These are phyloP conservation scores for Fomes fomentarius DNA, from an alignment of 1,284 basidiomycete species.

Conservation along the genomic window DNA sequence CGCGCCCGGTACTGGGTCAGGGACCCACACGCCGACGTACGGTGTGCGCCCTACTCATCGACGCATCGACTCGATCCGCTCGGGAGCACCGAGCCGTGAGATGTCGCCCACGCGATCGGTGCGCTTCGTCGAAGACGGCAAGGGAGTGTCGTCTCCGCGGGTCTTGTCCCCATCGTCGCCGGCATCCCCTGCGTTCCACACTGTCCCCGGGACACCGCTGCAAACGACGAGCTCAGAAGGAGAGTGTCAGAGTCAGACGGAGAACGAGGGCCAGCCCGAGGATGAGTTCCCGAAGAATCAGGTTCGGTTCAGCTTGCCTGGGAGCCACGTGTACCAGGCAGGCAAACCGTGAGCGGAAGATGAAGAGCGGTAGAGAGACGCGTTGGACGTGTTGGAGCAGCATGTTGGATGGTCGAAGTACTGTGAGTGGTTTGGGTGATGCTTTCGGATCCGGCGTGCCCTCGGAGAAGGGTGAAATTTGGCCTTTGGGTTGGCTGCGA, in stretches of 20 bases:
- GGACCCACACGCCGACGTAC: conserved; percentile 18
- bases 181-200: conserved; percentile 22
- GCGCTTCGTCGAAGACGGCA: conserved; percentile 46
- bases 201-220: conserved; percentile 12
- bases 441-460: neutral
- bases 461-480: conserved; percentile 7
- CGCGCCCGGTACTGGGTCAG: conserved; percentile 11
- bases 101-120: conserved; percentile 54
- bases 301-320: conserved; percentile 33
- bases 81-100: conserved; percentile 38
- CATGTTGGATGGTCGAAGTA: neutral
- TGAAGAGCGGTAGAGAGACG: neutral
- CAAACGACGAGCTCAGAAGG: neutral
- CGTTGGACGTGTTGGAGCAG: neutral
- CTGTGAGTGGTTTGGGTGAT: neutral
- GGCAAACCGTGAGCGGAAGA: neutral
- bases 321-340: too few species aligned
- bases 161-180: conserved; percentile 25
- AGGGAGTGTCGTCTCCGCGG: conserved; percentile 31
- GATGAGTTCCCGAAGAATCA: conserved; percentile 27
- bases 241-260: conserved; percentile 11
- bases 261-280: conserved; percentile 21
- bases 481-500: neutral
- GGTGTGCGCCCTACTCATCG: conserved; percentile 21
- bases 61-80: conserved; percentile 39